Evolutionary conservation across 192 early-diverging fungal genomes (phyloP), one percentile per base, ranked within the genome.

Genomic region (Coemansia sp.): DNA sequence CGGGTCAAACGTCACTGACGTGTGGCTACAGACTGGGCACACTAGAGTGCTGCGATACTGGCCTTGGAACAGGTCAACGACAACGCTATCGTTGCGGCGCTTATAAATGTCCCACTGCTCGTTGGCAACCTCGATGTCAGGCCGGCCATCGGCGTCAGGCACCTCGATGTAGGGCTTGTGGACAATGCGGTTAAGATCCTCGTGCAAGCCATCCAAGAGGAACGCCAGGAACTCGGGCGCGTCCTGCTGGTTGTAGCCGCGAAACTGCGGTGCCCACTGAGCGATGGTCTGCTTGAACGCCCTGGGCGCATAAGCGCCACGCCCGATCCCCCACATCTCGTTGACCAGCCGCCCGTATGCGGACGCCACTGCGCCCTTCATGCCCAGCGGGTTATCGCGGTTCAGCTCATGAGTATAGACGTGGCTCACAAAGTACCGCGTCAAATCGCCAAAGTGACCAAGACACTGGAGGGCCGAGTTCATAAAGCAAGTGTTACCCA

Each of bases 401-500:
- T 93, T 93, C 31, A 92, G 68, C 39, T 92, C 91, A 15, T 74
- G 63, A 19, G 75, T 83, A 68, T 89, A 89, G 19, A 75, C 78
- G 36, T 74, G 72, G 22, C 84, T 78, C 64, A 90, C 74, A 68
- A 92, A 87, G 68, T 87, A 92, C 27, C 77, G 76, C 19, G 86
- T 86, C 20, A 95, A 83, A 34, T 87, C 83, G 7, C 85, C 69
- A 53, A 90, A 90, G 64, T 93, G 90, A 44, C 89, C 89, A 41
- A 97, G 77, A 67, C 95, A 98, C 80, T 95, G 94, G n/a, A 95
- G 72, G 10, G 91, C 92, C 6, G 91, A 91, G 78, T 94, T 94
- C 94, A 95, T 95, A 68, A 91, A 95, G 80, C 94, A 95, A 0
- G 94, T 94, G 72, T 95, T 95, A 9, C 94, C 94, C n/a, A 95